A percentile compares a stretch with the other conserved stretches of the same genome.
phyloP scores from a whole-genome alignment of 2,329 filamentous ascomycete genomes.

The Ophiostoma perfectum region DNA sequence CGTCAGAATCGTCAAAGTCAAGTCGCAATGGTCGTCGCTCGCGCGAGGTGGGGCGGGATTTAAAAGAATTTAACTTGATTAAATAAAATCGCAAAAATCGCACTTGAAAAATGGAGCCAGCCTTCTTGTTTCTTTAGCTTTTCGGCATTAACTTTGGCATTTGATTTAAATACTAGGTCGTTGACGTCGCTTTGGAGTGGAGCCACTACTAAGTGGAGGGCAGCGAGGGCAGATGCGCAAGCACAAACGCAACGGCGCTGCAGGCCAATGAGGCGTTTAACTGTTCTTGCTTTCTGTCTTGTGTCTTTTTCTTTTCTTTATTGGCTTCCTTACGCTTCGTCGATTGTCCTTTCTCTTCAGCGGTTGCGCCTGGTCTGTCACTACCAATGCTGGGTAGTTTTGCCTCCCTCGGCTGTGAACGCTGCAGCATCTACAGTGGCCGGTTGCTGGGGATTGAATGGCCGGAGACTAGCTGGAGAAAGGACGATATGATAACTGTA shows the following conservation, averaged over 20 bases:
- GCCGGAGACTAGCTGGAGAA: too few species aligned
- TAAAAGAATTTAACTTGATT: slow-evolving; percentile 8
- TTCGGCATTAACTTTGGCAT: neutral
- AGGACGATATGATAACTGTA: too few species aligned
- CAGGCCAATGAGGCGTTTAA: neutral
- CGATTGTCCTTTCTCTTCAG: neutral
- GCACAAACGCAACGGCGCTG: neutral
- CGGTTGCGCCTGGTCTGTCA: neutral
- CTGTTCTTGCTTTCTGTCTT: neutral
- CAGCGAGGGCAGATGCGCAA: neutral
- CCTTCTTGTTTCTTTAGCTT: neutral
- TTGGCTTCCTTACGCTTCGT: neutral
- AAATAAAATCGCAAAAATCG: slow-evolving; percentile 11
- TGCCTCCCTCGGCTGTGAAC: neutral
- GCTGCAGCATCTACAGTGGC: too few species aligned
- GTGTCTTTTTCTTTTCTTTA: neutral
- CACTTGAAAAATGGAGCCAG: slow-evolving; percentile 14
- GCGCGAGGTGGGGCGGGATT: slow-evolving; percentile 14
- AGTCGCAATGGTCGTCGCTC: slow-evolving; percentile 12
- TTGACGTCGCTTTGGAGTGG: neutral
- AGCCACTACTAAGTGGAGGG: neutral
- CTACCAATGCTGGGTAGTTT: neutral
- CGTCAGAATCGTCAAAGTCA: neutral
- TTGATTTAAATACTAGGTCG: neutral
- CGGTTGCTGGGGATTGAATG: too few species aligned